A percentile compares a stretch with the other conserved stretches of the same genome.
These are phyloP conservation scores for Capsicum pubescens DNA, from an alignment of 257 asterid species.

Conservation along the genomic window DNA sequence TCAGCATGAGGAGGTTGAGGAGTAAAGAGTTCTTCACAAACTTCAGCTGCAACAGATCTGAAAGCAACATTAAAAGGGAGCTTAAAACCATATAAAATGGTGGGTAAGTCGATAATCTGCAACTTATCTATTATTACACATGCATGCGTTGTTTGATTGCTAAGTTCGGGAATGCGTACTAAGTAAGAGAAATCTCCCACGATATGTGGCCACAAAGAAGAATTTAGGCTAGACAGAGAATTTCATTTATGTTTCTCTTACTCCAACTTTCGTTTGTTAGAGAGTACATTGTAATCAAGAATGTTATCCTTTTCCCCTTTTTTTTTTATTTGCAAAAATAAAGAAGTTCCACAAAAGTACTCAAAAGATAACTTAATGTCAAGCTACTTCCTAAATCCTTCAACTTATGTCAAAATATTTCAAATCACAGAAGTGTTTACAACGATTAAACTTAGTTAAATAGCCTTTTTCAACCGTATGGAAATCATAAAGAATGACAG, in stretches of 20 bases:
- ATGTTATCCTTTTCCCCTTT: neutral
- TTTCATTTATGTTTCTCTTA: neutral
- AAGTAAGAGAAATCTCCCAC: neutral
- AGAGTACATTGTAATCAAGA: neutral
- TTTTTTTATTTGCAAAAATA: neutral
- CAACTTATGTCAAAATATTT: neutral
- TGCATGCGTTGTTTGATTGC: neutral
- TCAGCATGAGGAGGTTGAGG: constrained; percentile 93
- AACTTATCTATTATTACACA: neutral
- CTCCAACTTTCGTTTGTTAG: neutral
- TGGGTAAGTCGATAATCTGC: neutral
- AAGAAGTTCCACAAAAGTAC: neutral
- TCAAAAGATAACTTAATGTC: neutral
- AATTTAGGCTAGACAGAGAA: neutral
- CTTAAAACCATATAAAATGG: constrained; percentile 23
- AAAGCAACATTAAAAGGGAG: constrained; percentile 30
- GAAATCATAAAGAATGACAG: constrained; percentile 2
- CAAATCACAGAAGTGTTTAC: neutral
- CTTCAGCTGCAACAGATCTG: constrained; percentile 98
- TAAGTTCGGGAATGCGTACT: neutral
- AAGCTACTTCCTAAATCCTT: neutral
- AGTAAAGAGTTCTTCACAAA: constrained; percentile 93
- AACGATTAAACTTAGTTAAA: constrained; percentile 11
- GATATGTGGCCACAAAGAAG: neutral
- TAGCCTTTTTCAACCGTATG: neutral